Evolutionary conservation across 495 filamentous ascomycete genomes (phyloP), one percentile per base, ranked within the genome.

Genomic region (Aspergillus saccharolyticus): DNA sequence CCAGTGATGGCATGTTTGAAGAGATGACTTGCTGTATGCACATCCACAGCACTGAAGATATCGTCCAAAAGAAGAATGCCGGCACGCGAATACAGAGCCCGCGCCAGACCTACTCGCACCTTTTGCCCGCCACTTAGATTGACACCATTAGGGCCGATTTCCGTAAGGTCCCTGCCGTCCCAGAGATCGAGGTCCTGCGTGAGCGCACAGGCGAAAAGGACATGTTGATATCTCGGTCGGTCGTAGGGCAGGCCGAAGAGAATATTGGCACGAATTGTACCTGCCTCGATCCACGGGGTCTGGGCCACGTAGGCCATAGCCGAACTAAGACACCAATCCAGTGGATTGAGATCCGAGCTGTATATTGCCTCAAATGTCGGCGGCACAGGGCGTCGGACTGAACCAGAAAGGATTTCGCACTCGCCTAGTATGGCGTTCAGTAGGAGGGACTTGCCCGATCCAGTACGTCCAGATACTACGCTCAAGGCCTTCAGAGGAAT

Each of bases 261-360:
- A 49, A 90, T 87, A 55, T 90, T 90, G 19, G 87, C 83, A 53
- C 76, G 80, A 58, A 90, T 81, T 19, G 77, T 85, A 1, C 85
- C 84, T 59, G 89, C 88, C 59, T 90, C 87, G 52, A 89, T 87
- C 87, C 87, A 90, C 0, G 86, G 85, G 17, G 85, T 86, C 66
- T 90, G 87, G 10, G 85, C 80, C 18, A 89, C 85, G 61, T 82
- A 89, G 0, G 86, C 86, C 28, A 88, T 78, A 1, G 83, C 75
- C 4, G 73, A 71, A 10, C 82, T 80, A 22, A 89, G 74, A 12
- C 48, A 15, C 58, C 58, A 60, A 0, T 17, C 12, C 30, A 19
- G 16, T 2, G 12, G 4, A 7, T 19, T 14, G 15, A n/a, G 7
- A 1, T 7, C 2, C 19, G 50, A 1, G 18, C 16, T 28, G 24